Evolutionary conservation across 148 eudicot genomes (phyloP), one percentile per base, ranked within the genome.

Genomic region (Fagopyrum esculentum): DNA sequence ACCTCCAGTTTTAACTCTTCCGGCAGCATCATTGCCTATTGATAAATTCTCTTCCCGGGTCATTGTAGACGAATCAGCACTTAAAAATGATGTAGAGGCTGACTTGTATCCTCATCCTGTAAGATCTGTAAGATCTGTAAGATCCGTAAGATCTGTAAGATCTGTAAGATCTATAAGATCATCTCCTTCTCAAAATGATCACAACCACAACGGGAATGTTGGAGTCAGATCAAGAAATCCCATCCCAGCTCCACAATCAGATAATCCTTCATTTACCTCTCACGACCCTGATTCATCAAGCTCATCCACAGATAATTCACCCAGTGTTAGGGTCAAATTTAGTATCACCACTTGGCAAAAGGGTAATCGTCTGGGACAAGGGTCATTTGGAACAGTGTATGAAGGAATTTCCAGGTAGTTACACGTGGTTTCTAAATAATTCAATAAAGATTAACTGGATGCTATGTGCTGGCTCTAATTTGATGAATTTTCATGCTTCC

Each of bases 351-450:
- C 9, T 26, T 71, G 74, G 74, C 54, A 46, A 47, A 71, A 47
- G 55, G 74, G 74, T 4, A 71, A 71, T 46, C 54, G 35, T 71
- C 55, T 71, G 51, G 74, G 74, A 71, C 51, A 71, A 49, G 74
- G 74, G 30, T 71, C 74, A 71, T 71, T 71, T 71, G 74, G 74
- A 71, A 71, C 74, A 46, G 74, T 71, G 51, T 71, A 45, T 71
- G 55, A 45, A 49, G 74, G 74, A 46, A n/a, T 71, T 71, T 71
- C 52, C 6, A 49, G 74, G 74, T 71, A 71, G 2, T 6, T 43
- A 13, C 6, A 9, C 12, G 64, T 57, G 30, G 68, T 11, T 11
- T 61, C 43, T 29, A 61, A 61, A 61, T 66, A 35, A 35, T 66
- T 46, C 19, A 66, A 29, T 40, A 66, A 30, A 26, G 11, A 30